Conservation (phyloP, 768 basidiomycete species). For the Russula lepida region DNA sequence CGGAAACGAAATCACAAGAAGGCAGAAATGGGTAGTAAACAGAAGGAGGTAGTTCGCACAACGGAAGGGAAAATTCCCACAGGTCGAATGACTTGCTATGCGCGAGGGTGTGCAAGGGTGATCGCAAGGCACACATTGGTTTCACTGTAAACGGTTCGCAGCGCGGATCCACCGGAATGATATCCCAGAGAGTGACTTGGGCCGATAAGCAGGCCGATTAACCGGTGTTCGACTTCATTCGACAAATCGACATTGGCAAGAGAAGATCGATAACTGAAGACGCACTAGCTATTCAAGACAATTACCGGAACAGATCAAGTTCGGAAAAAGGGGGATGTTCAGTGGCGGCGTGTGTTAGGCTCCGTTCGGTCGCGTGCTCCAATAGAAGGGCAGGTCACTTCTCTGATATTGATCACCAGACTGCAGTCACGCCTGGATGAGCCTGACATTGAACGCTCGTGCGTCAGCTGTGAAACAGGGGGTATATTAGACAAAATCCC, state of each 20-base stretch:
- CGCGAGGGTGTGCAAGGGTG: slow-evolving; percentile 17
- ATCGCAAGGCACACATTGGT: neutral
- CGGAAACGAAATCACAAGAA: slow-evolving; percentile 22
- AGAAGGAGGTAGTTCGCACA: slow-evolving; percentile 16
- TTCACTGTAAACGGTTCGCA: neutral
- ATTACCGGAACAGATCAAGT: too few relatives aligned
- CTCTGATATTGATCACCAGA: too few relatives aligned
- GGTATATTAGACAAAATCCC: too few relatives aligned
- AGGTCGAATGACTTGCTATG: too few relatives aligned
- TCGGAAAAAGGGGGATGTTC: neutral
- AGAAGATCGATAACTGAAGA: neutral
- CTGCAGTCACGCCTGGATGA: too few relatives aligned
- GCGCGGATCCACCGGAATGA: neutral
- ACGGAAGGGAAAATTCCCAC: neutral
- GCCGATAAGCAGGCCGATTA: neutral
- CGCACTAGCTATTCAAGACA: neutral
- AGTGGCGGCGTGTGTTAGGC: neutral
- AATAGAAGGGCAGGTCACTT: too few relatives aligned
- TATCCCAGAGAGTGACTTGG: neutral
- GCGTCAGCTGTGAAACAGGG: too few relatives aligned
- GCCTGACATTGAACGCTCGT: too few relatives aligned
- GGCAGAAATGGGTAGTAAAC: slow-evolving; percentile 10
- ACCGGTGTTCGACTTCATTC: neutral
- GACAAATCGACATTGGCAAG: too few relatives aligned
- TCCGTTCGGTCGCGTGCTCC: too few relatives aligned